Percentiles rank a stretch among this genome's conserved stretches.
phyloP scores from a whole-genome alignment of 805 yeast genomes.

The Metschnikowia vanudenii region DNA sequence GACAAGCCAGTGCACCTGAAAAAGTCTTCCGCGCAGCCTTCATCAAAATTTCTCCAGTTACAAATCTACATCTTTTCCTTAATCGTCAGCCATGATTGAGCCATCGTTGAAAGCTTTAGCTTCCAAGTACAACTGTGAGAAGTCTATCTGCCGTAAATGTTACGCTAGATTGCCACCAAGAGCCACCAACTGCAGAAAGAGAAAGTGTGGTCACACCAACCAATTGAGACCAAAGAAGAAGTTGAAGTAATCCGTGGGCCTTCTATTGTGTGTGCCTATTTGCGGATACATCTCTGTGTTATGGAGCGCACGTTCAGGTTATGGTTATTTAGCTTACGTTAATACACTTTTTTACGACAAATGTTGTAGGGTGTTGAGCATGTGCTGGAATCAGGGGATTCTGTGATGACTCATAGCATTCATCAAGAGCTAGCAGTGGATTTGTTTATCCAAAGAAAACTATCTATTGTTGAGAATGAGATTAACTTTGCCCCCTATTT shows the following conservation, averaged over 20 bases:
- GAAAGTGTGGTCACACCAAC: constrained; percentile 99
- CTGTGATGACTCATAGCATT: not conserved
- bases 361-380: constrained; percentile 13
- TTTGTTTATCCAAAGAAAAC: not conserved
- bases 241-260: constrained; percentile 70
- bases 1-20: constrained; percentile 15
- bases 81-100: constrained; percentile 68
- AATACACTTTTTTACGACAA: constrained; percentile 18
- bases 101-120: constrained; percentile 99
- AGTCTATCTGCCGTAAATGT: constrained; percentile 98
- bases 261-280: constrained; percentile 14
- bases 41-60: constrained; percentile 10
- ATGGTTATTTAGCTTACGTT: constrained; percentile 19
- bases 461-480: not conserved
- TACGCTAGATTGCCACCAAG: constrained; percentile 99
- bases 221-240: constrained; percentile 99
- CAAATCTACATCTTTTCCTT: constrained; percentile 10
- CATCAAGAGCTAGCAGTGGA: not conserved
- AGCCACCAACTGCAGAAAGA: constrained; percentile 99
- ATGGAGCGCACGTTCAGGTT: constrained; percentile 10
- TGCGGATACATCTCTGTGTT: constrained; percentile 8
- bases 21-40: constrained; percentile 16
- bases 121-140: constrained; percentile 99
- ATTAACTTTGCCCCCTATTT: not conserved
- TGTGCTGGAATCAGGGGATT: not conserved